phyloP scores from a whole-genome alignment of 805 yeast genomes.

The Barnettozyma pratensis region DNA sequence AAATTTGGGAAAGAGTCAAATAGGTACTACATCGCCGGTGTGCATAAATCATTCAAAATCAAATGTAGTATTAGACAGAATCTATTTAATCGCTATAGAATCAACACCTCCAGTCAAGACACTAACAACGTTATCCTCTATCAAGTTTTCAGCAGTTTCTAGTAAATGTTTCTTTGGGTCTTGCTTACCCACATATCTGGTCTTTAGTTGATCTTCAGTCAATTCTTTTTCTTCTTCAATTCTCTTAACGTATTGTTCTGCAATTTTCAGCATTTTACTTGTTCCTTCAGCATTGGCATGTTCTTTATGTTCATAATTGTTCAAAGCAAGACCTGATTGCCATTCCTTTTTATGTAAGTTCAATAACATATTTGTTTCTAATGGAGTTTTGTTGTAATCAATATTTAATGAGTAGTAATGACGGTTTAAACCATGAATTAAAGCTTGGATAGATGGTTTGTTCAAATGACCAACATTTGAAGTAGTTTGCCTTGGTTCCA shows the following conservation, averaged over 20 bases:
- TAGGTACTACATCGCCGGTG: not conserved
- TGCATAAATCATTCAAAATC: no score
- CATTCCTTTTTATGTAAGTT: conserved; percentile 93
- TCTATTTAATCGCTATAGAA: conserved; percentile 76
- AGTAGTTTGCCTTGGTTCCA: conserved; percentile 96
- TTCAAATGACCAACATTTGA: conserved; percentile 92
- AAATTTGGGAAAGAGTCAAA: conserved; percentile 51
- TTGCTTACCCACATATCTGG: conserved; percentile 96
- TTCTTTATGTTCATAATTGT: conserved; percentile 75
- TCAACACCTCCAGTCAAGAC: conserved; percentile 86
- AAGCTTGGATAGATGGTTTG: conserved; percentile 94
- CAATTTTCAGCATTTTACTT: conserved; percentile 79
- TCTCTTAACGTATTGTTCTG: conserved; percentile 82
- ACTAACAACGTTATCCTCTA: conserved; percentile 88
- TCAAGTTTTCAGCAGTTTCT: conserved; percentile 77
- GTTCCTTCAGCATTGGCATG: conserved; percentile 68
- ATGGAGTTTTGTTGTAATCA: conserved; percentile 86
- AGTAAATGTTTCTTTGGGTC: conserved; percentile 97
- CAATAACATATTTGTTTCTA: conserved; percentile 90
- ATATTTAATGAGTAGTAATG: conserved; percentile 94
- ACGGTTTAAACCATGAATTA: conserved; percentile 95
- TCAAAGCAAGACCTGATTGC: conserved; percentile 84
- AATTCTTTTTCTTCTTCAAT: conserved; percentile 90
- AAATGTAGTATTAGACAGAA: not conserved
- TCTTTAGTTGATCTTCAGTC: conserved; percentile 81